These are phyloP conservation scores for Phytophthora nicotianae DNA, from an alignment of 352 stramenopile species.

Conservation along the genomic window DNA sequence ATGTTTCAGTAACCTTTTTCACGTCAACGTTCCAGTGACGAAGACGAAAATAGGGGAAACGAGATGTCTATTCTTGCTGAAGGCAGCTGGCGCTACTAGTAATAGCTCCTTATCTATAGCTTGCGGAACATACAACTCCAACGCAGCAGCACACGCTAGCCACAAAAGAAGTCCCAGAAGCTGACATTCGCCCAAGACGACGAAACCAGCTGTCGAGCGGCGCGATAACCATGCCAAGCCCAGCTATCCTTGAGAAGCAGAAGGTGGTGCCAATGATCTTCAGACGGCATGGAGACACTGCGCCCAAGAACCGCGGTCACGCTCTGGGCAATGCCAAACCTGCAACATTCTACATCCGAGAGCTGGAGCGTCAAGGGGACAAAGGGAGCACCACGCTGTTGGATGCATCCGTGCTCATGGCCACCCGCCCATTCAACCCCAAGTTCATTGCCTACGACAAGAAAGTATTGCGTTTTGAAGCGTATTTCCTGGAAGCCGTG, in stretches of 20 bases:
- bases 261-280: conserved; percentile 85
- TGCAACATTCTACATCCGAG: conserved; percentile 70
- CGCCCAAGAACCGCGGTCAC: conserved; percentile 68
- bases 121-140: not conserved
- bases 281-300: conserved; percentile 74
- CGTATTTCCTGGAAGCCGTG: conserved; percentile 88
- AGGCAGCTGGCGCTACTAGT: not conserved
- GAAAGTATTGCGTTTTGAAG: conserved; percentile 86
- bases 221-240: conserved; percentile 51
- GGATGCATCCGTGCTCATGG: conserved; percentile 40
- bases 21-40: not conserved
- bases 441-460: conserved; percentile 81
- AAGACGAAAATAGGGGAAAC: conserved; percentile 11
- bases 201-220: conserved; percentile 1
- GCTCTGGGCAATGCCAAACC: conserved; percentile 66
- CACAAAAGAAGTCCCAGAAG: conserved; percentile 13
- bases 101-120: conserved; percentile 17
- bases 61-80: conserved; percentile 15
- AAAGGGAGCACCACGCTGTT: conserved; percentile 52
- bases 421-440: conserved; percentile 59
- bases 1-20: not conserved
- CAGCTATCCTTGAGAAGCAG: conserved; percentile 69
- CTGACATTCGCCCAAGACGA: not conserved
- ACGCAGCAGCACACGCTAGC: not conserved
- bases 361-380: conserved; percentile 65